Conservation (phyloP, 2,329 filamentous ascomycete species). For the Moelleriella libera region DNA sequence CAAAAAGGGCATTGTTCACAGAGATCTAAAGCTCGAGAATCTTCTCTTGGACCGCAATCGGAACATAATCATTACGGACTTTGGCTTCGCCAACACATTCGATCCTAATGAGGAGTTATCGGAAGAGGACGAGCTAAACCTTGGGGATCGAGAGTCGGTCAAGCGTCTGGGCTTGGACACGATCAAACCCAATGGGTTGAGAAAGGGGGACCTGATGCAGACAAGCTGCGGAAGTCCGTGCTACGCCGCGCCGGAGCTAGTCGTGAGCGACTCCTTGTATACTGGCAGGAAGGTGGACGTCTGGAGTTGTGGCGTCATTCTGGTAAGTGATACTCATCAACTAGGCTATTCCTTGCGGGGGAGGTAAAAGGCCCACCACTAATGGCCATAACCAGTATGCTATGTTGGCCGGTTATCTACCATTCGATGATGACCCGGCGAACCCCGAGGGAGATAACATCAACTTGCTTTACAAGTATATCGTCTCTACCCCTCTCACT, state of each 20-base stretch:
- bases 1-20: constrained; percentile 96
- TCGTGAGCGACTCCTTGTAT: constrained; percentile 94
- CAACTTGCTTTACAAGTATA: constrained; percentile 98
- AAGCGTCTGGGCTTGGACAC: constrained; percentile 77
- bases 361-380: constrained; percentile 17
- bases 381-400: constrained; percentile 53
- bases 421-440: constrained; percentile 94
- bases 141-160: constrained; percentile 78
- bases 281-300: constrained; percentile 97
- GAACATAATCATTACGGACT: constrained; percentile 99
- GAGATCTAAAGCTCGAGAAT: constrained; percentile 94
- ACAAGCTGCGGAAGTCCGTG: constrained; percentile 97
- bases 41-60: constrained; percentile 86
- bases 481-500: constrained; percentile 88
- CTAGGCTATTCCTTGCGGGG: no score
- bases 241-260: constrained; percentile 91
- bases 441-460: constrained; percentile 99
- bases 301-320: constrained; percentile 96
- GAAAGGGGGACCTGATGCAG: constrained; percentile 93
- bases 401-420: constrained; percentile 94
- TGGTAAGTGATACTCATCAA: constrained; percentile 41
- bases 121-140: constrained; percentile 78
- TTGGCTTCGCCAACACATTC: constrained; percentile 97
- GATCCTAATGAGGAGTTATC: constrained; percentile 75
- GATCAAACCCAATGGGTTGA: constrained; percentile 56